Percentiles rank a stretch among this genome's conserved stretches.
Evolutionary conservation across 1,284 basidiomycete species (phyloP).

Genomic region (Microbotryum saponariae): DNA sequence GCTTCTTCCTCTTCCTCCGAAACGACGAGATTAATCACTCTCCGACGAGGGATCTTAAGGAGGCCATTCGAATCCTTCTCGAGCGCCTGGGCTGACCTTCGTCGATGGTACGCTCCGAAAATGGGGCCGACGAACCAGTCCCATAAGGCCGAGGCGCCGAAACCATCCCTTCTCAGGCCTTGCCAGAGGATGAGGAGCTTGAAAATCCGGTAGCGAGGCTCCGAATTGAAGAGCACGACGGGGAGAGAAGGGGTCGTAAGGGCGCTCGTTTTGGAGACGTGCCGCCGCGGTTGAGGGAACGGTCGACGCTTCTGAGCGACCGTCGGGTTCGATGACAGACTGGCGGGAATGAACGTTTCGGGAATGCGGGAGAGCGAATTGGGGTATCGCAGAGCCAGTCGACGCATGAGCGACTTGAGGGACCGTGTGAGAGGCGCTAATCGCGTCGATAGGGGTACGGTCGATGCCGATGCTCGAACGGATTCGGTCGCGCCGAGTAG

Average conservation of each 20-base stretch:
- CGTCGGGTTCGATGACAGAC: background rate
- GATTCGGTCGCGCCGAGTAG: background rate
- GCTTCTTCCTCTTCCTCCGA: background rate
- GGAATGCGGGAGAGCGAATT: background rate
- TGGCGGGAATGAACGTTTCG: background rate
- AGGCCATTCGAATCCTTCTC: background rate
- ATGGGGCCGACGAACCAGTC: slow-evolving; percentile 1
- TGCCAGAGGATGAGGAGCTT: slow-evolving; percentile 1
- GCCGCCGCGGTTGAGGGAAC: slow-evolving; percentile 1
- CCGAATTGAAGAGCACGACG: background rate
- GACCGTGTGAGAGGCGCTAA: background rate
- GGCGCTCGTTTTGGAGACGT: background rate
- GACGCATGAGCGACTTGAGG: background rate
- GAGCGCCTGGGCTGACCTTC: background rate
- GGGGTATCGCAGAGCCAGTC: background rate
- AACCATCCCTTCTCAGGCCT: background rate
- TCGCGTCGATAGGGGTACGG: background rate
- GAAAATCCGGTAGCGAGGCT: background rate
- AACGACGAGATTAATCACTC: background rate
- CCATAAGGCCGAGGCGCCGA: background rate
- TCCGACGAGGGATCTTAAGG: too few species aligned
- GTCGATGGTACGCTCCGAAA: background rate
- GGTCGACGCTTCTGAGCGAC: too few species aligned
- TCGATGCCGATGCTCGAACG: background rate
- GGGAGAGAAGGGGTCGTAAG: background rate